Conservation (phyloP, 116 monocot genomes). For the Cymodocea nodosa region DNA sequence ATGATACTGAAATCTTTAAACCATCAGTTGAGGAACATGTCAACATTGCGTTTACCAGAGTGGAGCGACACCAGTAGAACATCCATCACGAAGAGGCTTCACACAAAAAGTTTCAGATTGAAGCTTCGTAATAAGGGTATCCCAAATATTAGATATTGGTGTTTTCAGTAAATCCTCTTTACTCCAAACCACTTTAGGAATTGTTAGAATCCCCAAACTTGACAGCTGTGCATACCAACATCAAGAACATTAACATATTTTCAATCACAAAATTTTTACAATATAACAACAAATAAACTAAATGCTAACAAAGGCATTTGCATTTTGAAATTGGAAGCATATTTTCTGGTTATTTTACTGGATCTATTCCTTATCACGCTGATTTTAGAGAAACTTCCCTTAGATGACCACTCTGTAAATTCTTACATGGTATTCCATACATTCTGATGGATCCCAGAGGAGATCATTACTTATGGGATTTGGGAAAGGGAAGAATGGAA, state of each 20-base stretch:
- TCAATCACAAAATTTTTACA: background rate
- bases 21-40: background rate
- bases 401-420: too few species aligned
- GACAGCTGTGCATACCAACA: conserved; percentile 25
- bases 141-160: conserved; percentile 37
- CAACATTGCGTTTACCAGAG: conserved; percentile 30
- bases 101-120: conserved; percentile 65
- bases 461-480: too few species aligned
- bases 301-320: too few species aligned
- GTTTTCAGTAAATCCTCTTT: conserved; percentile 38
- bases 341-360: too few species aligned
- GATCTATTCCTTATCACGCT: too few species aligned
- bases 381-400: too few species aligned
- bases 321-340: too few species aligned
- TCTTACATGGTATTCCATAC: too few species aligned
- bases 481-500: too few species aligned
- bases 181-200: conserved; percentile 71
- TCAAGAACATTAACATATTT: background rate
- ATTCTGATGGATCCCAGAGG: too few species aligned
- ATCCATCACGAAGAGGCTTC: conserved; percentile 94
- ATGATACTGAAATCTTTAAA: background rate
- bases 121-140: conserved; percentile 42
- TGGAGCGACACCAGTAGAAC: conserved; percentile 93
- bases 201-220: conserved; percentile 52
- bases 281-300: background rate